Evolutionary conservation across 2,329 filamentous ascomycete species (phyloP), one percentile per base, ranked within the genome.

Genomic region (Emmonsiellopsis sp.): DNA sequence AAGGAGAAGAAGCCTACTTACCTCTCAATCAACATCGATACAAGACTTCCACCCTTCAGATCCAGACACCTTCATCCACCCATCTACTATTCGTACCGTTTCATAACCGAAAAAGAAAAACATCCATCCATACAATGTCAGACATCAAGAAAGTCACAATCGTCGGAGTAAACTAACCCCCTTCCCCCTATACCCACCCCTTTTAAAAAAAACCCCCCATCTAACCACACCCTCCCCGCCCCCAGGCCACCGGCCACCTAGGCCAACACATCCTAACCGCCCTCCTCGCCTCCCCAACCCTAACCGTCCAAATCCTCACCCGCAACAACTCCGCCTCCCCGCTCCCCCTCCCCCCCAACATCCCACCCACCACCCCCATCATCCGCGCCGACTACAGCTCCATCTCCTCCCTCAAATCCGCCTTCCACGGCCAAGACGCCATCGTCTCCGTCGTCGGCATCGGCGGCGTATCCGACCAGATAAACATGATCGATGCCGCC

Each of bases 201-300:
- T 11, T 32, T 46, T n/a, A n/a, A n/a, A n/a, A n/a, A n/a, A n/a
- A n/a, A 30, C 5, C 20, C 11, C 15, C 16, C 26, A 31, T 20
- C 37, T 41, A 5, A 41, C 35, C 15, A 11, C n/a, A 44, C 34
- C 26, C n/a, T 32, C 15, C 20, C 8, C 16, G 26, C 20, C 48
- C 20, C 16, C n/a, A 50, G 48, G 48, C 48, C 2, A 15, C 48
- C 8, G 48, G 48, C 20, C 35, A 50, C 35, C 38, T 50, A n/a
- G 48, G 65, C 40, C 56, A 57, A 11, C 51, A 61, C 16, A 51
- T 48, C 45, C n/a, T 67, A 7, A 61, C 67, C 30, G 50, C 58
- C 9, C 61, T 58, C 15, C 56, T 67, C 2, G 51, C 62, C 26
- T 15, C 56, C 7, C 59, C 64, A 40, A 44, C 57, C 0, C 62